Conservation (phyloP, 2,329 filamentous ascomycete species). For the Eutypella sp. region DNA sequence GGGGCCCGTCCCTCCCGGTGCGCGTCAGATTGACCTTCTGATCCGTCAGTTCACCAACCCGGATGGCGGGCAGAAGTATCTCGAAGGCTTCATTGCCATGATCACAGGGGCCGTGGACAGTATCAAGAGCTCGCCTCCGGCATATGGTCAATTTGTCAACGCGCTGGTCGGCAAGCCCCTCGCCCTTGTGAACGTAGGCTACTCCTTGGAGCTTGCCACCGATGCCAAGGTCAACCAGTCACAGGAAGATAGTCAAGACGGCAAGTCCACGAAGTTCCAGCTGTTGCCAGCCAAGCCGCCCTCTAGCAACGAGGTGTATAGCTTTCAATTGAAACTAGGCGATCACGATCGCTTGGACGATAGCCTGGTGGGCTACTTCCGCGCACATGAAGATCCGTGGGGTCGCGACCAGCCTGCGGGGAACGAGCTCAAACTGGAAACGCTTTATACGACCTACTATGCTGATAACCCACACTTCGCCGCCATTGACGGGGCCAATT, state of each 20-base stretch:
- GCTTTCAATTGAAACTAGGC: conserved; percentile 33
- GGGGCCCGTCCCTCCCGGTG: conserved; percentile 1
- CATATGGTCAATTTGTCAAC: conserved; percentile 31
- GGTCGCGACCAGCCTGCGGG: no score
- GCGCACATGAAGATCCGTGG: conserved; percentile 7
- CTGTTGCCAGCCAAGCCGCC: conserved; percentile 1
- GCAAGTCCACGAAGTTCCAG: not conserved
- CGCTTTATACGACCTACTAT: no score
- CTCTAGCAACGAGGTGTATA: conserved; percentile 16
- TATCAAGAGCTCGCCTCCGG: conserved; percentile 23
- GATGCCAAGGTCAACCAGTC: conserved; percentile 14
- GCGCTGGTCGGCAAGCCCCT: conserved; percentile 36
- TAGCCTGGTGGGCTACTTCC: conserved; percentile 36
- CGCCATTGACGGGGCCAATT: conserved; percentile 20
- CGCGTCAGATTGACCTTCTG: conserved; percentile 26
- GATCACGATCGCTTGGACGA: conserved; percentile 28
- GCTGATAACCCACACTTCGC: conserved; percentile 23
- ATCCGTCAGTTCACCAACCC: conserved; percentile 15
- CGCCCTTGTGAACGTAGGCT: conserved; percentile 36
- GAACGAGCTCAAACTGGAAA: no score
- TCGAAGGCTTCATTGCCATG: conserved; percentile 30
- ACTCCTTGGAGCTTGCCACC: conserved; percentile 30
- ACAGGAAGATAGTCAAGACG: conserved; percentile 7
- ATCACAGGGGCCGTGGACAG: conserved; percentile 25
- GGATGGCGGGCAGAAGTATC: no score